Base-by-base conservation (phyloP, 2,329 filamentous ascomycete genomes). In the Verticillium isaacii region DNA sequence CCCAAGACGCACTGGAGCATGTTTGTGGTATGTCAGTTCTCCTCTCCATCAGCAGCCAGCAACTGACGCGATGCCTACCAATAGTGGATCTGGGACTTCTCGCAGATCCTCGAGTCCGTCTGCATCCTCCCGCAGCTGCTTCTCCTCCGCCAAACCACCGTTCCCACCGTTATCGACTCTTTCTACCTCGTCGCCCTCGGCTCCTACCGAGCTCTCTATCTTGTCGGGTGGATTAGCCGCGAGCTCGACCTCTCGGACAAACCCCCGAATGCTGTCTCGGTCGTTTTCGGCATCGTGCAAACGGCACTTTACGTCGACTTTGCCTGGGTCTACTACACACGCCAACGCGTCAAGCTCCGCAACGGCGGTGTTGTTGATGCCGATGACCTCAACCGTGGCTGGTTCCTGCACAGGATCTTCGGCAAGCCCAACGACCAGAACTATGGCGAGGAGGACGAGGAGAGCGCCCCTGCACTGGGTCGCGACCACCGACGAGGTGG, bases 131-230 rank as follows among this genome's bases (percentile, higher is more conserved):
- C 94, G 0, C 94, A 98, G 74, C 88, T 98, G 1, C 85, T 97
- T 6, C 88, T 97, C 54, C 86, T 98, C 15, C 91, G 94, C 63
- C 93, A 97, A 75, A 97, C 94, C n/a, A 93, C 89, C 32, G 92
- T 97, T 0, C 94, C 94, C 0, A 98, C 94, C 57, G 94, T 97
- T 56, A 93, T 98, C 77, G 92, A 97, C 74, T 96, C 92, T n/a
- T 97, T 91, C 78, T 98, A 98, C 76, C 90, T 98, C 61, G 81
- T 95, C 58, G 88, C 92, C 0, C 85, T 97, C 1, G 94, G 93
- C 39, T 89, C 89, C 14, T 98, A 97, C 78, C 91, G 94, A 62
- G 91, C 82, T 57, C 85, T 97, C 64, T 97, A 98, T 77, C 89
- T 96, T 64, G 75, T 97, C 57, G 97, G 97, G 75, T 98, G 94